Evolutionary conservation across 305 asterid genomes (phyloP).

Genomic region (Fraxinus platypoda): DNA sequence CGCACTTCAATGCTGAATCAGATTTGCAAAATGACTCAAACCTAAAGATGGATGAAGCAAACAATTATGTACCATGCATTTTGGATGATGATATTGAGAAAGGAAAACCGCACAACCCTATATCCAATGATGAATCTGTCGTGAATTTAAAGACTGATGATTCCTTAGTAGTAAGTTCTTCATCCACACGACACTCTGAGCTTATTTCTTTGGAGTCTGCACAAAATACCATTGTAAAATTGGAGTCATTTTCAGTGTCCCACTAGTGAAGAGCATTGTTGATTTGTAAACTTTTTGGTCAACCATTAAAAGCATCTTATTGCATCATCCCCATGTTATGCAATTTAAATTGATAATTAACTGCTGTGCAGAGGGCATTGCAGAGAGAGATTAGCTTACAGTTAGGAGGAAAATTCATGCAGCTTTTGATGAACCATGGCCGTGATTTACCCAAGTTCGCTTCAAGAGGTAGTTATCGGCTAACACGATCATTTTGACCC

Average conservation of each 20-base stretch:
- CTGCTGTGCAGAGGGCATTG: conserved; percentile 55
- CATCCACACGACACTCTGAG: conserved; percentile 12
- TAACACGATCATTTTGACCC: conserved; percentile 5
- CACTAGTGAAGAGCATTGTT: background rate
- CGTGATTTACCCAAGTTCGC: conserved; percentile 72
- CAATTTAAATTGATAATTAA: background rate
- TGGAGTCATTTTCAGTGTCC: background rate
- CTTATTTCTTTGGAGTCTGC: background rate
- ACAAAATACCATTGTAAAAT: background rate
- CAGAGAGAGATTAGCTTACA: conserved; percentile 71
- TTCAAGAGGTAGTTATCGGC: conserved; percentile 59
- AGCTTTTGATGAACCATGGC: conserved; percentile 67
- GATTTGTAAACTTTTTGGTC: background rate
- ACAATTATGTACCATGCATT: conserved; percentile 34
- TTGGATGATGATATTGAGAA: conserved; percentile 59
- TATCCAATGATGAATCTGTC: conserved; percentile 34
- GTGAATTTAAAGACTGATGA: conserved; percentile 52
- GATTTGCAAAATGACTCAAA: conserved; percentile 32
- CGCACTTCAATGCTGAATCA: conserved; percentile 36
- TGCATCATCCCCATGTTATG: background rate
- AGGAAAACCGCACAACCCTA: conserved; percentile 50
- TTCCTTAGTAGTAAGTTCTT: conserved; percentile 47
- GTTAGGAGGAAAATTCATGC: conserved; percentile 75
- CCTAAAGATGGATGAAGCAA: conserved; percentile 40
- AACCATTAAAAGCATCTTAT: background rate